A percentile compares a stretch with the other conserved stretches of the same genome.
Conservation (phyloP, 225 moss, liverwort and hornwort genomes). For the Sphagnum contortum region DNA sequence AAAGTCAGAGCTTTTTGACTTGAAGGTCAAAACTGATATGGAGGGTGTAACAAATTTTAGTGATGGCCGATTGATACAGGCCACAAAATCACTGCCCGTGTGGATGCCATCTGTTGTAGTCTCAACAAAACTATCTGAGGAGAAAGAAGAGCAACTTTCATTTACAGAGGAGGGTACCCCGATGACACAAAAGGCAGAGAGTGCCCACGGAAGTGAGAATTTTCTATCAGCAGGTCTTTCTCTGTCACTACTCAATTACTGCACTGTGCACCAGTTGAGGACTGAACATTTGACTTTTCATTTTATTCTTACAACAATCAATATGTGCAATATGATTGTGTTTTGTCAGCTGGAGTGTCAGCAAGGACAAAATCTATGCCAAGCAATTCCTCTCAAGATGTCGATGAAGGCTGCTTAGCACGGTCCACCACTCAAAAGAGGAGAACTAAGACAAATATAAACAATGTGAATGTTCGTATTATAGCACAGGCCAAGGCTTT, state of each 20-base stretch:
- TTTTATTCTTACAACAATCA: too few relatives aligned
- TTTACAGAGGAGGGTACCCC: too few relatives aligned
- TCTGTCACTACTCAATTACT: too few relatives aligned
- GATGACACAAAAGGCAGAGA: too few relatives aligned
- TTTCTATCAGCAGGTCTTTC: too few relatives aligned
- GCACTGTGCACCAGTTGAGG: too few relatives aligned
- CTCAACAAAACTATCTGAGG: slow-evolving; percentile 2
- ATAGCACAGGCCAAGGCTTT: slow-evolving; percentile 25
- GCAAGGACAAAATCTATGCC: slow-evolving; percentile 40
- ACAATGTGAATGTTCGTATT: slow-evolving; percentile 15
- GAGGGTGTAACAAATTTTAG: slow-evolving; percentile 2
- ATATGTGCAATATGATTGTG: too few relatives aligned
- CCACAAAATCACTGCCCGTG: slow-evolving; percentile 15
- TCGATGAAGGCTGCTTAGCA: neutral
- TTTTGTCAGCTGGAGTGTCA: too few relatives aligned
- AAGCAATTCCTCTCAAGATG: slow-evolving; percentile 7
- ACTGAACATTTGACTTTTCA: too few relatives aligned
- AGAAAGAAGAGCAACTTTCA: slow-evolving; percentile 5
- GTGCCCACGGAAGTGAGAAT: too few relatives aligned
- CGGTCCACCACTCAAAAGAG: slow-evolving; percentile 33
- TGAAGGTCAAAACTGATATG: too few relatives aligned
- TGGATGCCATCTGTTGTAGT: slow-evolving; percentile 14
- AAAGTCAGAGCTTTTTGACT: too few relatives aligned
- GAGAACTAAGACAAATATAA: slow-evolving; percentile 8
- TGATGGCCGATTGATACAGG: slow-evolving; percentile 8